These are phyloP conservation scores for Micromonas commoda DNA, from an alignment of 139 green algal species.

Conservation along the genomic window DNA sequence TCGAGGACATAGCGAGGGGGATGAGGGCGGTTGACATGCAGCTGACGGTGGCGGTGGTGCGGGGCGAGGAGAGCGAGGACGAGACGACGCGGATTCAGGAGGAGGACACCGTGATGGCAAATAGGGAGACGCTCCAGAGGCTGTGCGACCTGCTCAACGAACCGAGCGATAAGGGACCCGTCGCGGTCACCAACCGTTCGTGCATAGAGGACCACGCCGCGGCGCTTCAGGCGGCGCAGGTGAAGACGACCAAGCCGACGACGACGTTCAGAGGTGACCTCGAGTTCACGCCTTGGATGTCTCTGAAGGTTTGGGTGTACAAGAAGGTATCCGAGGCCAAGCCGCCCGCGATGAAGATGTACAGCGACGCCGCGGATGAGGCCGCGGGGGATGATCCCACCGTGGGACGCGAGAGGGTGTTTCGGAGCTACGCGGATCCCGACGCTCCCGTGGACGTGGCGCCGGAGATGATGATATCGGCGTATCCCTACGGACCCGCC, in stretches of 20 bases:
- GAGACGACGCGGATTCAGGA: background rate
- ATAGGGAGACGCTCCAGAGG: background rate
- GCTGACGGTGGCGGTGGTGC: background rate
- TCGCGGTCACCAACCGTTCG: background rate
- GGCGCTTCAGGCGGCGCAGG: background rate
- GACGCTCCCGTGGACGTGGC: background rate
- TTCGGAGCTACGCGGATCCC: background rate
- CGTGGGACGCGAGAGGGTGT: background rate
- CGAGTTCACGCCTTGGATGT: background rate
- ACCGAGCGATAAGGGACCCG: background rate
- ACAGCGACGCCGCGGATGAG: background rate
- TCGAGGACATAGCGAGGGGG: background rate
- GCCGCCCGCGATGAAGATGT: background rate
- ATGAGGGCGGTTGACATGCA: background rate
- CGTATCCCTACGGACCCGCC: background rate
- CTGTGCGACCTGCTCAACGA: background rate
- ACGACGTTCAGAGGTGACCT: background rate
- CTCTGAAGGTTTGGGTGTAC: conserved; percentile 10
- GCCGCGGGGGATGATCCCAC: background rate
- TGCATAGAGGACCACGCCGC: background rate
- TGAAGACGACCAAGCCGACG: background rate
- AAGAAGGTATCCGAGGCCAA: background rate
- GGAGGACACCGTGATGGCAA: too few species aligned
- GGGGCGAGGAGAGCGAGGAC: background rate
- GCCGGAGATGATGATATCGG: background rate